Conservation (phyloP, 768 basidiomycete species). For the Calocera viscosa region DNA sequence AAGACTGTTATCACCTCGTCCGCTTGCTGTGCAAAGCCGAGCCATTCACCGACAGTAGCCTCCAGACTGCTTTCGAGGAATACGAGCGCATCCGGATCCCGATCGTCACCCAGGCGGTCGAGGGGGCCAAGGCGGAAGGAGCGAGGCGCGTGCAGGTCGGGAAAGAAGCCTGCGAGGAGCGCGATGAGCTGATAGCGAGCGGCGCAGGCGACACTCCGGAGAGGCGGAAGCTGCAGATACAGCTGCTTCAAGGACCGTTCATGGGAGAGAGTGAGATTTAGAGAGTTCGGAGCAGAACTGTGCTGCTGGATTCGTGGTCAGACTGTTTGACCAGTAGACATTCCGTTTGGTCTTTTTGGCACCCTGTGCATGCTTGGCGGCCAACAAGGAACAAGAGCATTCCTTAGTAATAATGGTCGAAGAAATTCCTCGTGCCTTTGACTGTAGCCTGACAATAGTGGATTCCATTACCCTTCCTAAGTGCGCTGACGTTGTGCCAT, state of each 20-base stretch:
- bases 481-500: too few species aligned
- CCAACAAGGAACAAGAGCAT: too few species aligned
- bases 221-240: slow-evolving; percentile 37
- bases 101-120: neutral
- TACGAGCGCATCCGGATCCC: slow-evolving; percentile 1
- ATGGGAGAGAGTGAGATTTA: neutral
- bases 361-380: too few species aligned
- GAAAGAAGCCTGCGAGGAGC: slow-evolving; percentile 25
- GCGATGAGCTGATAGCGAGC: slow-evolving; percentile 25
- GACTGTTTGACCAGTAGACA: too few species aligned
- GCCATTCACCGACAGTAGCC: slow-evolving; percentile 23
- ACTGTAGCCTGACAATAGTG: too few species aligned
- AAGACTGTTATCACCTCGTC: slow-evolving; percentile 4
- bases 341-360: too few species aligned
- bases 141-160: slow-evolving; percentile 25
- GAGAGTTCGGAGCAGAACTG: too few species aligned
- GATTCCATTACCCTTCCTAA: too few species aligned
- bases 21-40: neutral
- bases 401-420: too few species aligned
- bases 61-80: slow-evolving; percentile 27
- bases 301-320: too few species aligned
- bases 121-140: neutral
- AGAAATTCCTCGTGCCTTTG: too few species aligned
- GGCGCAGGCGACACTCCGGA: slow-evolving; percentile 39
- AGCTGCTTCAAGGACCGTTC: slow-evolving; percentile 32